These are phyloP conservation scores for Rhodotorula sp. DNA, from an alignment of 1,284 basidiomycete genomes.

Conservation along the genomic window DNA sequence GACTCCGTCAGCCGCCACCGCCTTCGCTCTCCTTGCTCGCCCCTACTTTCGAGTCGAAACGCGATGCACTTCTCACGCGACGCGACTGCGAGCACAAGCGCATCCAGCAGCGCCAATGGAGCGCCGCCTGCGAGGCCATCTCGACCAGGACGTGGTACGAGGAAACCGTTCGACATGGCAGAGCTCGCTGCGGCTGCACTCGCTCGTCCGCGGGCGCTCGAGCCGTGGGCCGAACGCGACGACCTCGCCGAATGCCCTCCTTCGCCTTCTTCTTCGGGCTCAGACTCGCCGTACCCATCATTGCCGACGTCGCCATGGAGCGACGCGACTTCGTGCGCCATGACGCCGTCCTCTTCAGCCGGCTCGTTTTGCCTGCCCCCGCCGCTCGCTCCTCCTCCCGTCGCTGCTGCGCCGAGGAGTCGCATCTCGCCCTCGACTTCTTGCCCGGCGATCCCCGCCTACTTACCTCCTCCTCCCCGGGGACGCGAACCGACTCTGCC, in stretches of 20 bases:
- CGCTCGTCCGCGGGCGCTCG: conserved; percentile 29
- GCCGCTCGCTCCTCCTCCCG: conserved; percentile 10
- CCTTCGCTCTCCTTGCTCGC: not conserved
- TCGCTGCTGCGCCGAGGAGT: not conserved
- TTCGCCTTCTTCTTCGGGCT: conserved; percentile 55
- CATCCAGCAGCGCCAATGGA: not conserved
- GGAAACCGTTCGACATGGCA: conserved; percentile 33
- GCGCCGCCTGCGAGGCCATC: not conserved
- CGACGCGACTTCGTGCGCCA: conserved; percentile 55
- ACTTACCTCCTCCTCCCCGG: conserved; percentile 16
- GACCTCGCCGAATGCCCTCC: conserved; percentile 41
- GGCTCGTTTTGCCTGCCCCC: conserved; percentile 32
- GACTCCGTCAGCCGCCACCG: too few relatives aligned
- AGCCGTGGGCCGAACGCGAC: conserved; percentile 34
- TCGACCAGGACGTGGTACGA: not conserved
- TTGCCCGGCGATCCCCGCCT: not conserved
- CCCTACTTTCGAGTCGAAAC: not conserved
- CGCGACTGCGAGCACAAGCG: not conserved
- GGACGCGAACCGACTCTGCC: conserved; percentile 1
- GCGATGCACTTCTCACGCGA: not conserved
- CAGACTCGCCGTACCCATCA: conserved; percentile 39
- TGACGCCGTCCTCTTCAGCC: conserved; percentile 47
- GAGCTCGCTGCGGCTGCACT: conserved; percentile 31
- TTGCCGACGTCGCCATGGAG: conserved; percentile 56
- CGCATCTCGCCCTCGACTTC: conserved; percentile 10